Evolutionary conservation across 306 rosid genomes (phyloP), one percentile per base, ranked within the genome.

Genomic region (Gastrolobium villosum): DNA sequence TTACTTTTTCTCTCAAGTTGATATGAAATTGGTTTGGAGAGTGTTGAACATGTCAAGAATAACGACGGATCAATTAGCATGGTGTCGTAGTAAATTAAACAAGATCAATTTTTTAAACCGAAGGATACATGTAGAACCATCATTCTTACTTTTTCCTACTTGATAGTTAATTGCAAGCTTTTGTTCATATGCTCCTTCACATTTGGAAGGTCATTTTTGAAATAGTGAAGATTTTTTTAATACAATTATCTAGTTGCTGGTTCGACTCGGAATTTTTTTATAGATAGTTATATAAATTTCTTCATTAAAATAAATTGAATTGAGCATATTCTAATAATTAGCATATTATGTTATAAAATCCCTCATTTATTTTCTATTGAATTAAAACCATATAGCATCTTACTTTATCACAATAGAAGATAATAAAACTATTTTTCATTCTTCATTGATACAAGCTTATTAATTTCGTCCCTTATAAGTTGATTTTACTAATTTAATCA

Each of bases 81-180:
- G 99, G 99, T 96, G 99, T 81, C 91, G 85, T 48, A 86, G 82
- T 64, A 96, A 93, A 85, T 77, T 96, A 57, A 84, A 78, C 73
- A 89, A 83, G 70, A 90, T 96, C 48, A 70, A 55, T 78, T 86
- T 93, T 85, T 79, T 84, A 31, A 87, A 91, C 31, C 41, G 84
- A 66, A 91, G 87, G 80, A 78, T 93, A 76, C 97, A 56, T 46
- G 89, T 93, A 69, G 94, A 93, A 30, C 90, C 93, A 20, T 82
- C 99, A 15, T 87, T 93, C 84, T 90, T 91, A 56, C 90, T 93
- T 75, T 96, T 96, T 70, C 99, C 99, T 2, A 87, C 87, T 79
- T 92, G 59, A 77, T 66, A 5, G 3, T 13, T 75, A 1, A 46
- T 72, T 73, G 31, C 9, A 40, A 48, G 15, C 4, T 50, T 50